Evolutionary conservation across 352 stramenopile species (phyloP).

Genomic region (Thraustotheca clavata): DNA sequence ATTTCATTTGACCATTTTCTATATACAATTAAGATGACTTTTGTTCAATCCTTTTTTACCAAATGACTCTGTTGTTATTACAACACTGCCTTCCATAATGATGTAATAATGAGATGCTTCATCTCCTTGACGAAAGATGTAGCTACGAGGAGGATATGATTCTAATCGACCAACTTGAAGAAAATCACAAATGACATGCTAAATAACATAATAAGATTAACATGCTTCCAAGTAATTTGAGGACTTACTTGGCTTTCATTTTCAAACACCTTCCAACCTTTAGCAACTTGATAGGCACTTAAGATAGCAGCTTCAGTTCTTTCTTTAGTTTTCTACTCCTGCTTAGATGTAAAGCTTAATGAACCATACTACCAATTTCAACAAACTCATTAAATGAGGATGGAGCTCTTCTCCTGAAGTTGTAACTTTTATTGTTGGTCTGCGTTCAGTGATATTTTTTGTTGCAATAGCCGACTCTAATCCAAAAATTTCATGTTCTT

Average conservation of each 20-base stretch:
- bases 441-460: neutral
- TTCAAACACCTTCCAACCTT: slow-evolving; percentile 15
- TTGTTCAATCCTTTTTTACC: slow-evolving; percentile 2
- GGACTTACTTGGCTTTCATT: neutral
- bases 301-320: neutral
- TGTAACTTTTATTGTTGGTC: neutral
- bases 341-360: neutral
- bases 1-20: slow-evolving; percentile 14
- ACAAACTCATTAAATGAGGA: neutral
- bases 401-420: neutral
- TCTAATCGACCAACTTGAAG: neutral
- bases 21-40: neutral
- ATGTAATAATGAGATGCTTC: slow-evolving; percentile 15
- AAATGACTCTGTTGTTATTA: slow-evolving; percentile 7
- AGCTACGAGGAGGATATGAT: neutral
- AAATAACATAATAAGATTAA: too few species aligned
- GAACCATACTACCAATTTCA: neutral
- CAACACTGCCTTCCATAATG: slow-evolving; percentile 9
- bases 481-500: neutral
- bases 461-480: neutral
- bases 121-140: slow-evolving; percentile 17
- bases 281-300: neutral
- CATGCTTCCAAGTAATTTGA: too few species aligned
- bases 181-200: slow-evolving; percentile 13
- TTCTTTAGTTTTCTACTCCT: neutral